These are phyloP conservation scores for Exophiala aquamarina DNA, from an alignment of 2,329 filamentous ascomycete genomes.

Conservation along the genomic window DNA sequence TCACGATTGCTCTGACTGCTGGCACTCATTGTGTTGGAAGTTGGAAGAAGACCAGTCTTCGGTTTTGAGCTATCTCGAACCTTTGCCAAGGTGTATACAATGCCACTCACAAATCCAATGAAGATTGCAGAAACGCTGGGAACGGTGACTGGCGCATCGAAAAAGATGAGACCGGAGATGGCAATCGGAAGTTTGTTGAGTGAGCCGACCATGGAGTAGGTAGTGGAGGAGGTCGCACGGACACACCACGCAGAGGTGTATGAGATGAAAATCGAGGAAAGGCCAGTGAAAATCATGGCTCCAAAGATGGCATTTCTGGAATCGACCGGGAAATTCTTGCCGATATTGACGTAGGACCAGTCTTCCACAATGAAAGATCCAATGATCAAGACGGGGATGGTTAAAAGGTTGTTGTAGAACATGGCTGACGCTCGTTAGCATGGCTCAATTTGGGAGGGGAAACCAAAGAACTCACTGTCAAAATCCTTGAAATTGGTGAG, in stretches of 20 bases:
- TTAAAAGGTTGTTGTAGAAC: slow-evolving; percentile 99
- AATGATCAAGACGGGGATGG: slow-evolving; percentile 84
- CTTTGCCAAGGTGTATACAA: slow-evolving; percentile 87
- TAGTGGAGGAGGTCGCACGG: slow-evolving; percentile 93
- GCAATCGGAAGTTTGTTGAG: slow-evolving; percentile 98
- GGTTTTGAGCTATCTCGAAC: slow-evolving; percentile 71
- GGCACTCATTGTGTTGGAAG: slow-evolving; percentile 74
- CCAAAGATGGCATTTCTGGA: slow-evolving; percentile 75
- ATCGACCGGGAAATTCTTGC: slow-evolving; percentile 83
- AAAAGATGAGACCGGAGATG: slow-evolving; percentile 89
- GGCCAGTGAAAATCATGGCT: slow-evolving; percentile 91
- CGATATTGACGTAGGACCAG: slow-evolving; percentile 83
- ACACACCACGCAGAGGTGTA: slow-evolving; percentile 99
- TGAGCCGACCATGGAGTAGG: slow-evolving; percentile 97
- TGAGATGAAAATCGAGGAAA: slow-evolving; percentile 96
- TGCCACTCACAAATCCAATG: slow-evolving; percentile 86
- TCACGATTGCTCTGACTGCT: slow-evolving; percentile 90
- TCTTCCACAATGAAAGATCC: slow-evolving; percentile 83
- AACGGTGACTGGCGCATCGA: slow-evolving; percentile 88
- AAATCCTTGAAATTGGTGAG: slow-evolving; percentile 99
- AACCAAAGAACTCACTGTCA: slow-evolving; percentile 71
- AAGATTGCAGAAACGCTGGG: slow-evolving; percentile 89
- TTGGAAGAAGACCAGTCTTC: slow-evolving; percentile 68
- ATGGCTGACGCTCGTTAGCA: slow-evolving; percentile 66
- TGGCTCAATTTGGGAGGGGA: background rate